Evolutionary conservation across 441 rosid species (phyloP), one percentile per base, ranked within the genome.

Genomic region (Euphorbia corollata): DNA sequence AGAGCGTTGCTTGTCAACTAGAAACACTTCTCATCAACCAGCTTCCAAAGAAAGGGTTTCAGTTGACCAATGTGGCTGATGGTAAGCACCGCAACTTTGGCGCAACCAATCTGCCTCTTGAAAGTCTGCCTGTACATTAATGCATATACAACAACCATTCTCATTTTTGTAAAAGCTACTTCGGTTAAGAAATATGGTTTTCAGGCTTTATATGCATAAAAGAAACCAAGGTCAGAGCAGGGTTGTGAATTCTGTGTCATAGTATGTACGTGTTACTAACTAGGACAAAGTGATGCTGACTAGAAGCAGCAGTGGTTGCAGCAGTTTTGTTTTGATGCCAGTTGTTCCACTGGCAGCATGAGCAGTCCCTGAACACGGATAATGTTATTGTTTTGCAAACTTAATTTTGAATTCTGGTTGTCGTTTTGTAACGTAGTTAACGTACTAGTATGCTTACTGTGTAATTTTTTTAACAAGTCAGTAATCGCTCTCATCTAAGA

Each of bases 1-100:
- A 95, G 83, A 95, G 98, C 81, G 59, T 85, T 2, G 99, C 96
- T 38, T 90, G 97, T 78, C 93, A 87, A 78, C 78, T 95, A 39
- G 99, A 95, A 81, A 95, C 99, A n/a, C 96, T 95, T 71, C 85
- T 95, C 68, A 85, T 95, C 78, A 90, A 95, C 85, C 97, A 88
- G 79, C 91, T 95, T 50, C 83, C 80, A 7, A 68, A 69, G 27
- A 85, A 72, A 50, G 98, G 97, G 53, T 95, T 83, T 75, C 64
- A 76, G 23, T 78, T 95, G 55, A 75, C 87, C 41, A 95, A 90
- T 61, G 55, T 87, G 61, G 90, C 95, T 1, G 99, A 95, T 71
- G 98, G 98, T 27, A 90, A 83, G 81, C 99, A 95, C 73, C 83
- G 96, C 50, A 88, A 92, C 69, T 95, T 95, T 15, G 96, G 98